Conservation (phyloP, 257 asterid genomes). For the Lycium ferocissimum region DNA sequence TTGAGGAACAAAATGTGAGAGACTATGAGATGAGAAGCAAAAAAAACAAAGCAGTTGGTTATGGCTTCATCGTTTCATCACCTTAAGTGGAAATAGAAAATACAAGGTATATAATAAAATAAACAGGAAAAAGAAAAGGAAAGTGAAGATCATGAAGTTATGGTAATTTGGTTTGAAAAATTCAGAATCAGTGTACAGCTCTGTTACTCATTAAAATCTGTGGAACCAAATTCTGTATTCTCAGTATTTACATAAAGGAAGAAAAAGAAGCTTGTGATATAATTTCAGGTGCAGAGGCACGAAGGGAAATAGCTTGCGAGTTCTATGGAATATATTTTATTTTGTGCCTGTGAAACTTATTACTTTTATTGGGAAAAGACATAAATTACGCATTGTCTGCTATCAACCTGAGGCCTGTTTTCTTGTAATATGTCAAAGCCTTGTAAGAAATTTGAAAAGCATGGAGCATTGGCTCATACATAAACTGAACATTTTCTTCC, state of each 20-base stretch:
- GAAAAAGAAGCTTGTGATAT: too few species aligned
- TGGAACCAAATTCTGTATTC: neutral
- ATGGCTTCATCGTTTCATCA: neutral
- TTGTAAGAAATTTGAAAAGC: neutral
- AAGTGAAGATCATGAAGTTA: neutral
- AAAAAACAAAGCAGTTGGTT: neutral
- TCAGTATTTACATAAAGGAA: neutral
- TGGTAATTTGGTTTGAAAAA: neutral
- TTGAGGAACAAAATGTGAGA: neutral
- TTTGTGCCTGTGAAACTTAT: neutral
- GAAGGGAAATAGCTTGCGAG: neutral
- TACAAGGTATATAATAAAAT: neutral
- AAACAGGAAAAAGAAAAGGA: neutral
- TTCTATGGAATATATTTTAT: too few species aligned
- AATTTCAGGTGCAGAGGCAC: neutral
- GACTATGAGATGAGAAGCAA: neutral
- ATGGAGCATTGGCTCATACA: neutral
- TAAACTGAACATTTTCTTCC: neutral
- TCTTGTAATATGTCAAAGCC: neutral
- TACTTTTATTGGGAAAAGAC: too few species aligned
- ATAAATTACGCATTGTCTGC: neutral
- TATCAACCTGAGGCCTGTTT: neutral
- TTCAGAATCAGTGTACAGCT: neutral
- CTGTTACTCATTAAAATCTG: neutral
- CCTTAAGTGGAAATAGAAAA: neutral